Percentiles rank a stretch among this genome's conserved stretches.
Conservation (phyloP, 1,139 yeast species). For the Yamadazyma diddensiae region DNA sequence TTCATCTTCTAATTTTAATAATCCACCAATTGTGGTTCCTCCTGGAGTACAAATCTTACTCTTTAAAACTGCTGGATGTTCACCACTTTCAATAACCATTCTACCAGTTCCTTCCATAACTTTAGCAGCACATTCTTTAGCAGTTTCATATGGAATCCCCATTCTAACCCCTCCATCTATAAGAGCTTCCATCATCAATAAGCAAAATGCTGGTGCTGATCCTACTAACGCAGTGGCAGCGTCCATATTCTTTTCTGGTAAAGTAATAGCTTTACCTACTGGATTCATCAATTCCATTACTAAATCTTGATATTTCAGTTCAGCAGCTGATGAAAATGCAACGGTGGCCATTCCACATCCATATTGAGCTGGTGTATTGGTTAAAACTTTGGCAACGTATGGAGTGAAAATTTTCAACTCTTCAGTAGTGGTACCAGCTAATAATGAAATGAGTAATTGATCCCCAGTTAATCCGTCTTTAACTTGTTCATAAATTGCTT, state of each 20-base stretch:
- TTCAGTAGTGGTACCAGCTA: constrained; percentile 88
- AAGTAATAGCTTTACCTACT: constrained; percentile 68
- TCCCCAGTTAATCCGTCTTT: constrained; percentile 41
- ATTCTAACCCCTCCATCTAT: constrained; percentile 92
- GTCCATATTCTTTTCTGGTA: constrained; percentile 90
- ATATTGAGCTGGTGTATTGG: constrained; percentile 91
- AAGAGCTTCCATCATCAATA: constrained; percentile 85
- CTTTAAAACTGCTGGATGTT: constrained; percentile 88
- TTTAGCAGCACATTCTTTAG: constrained; percentile 89
- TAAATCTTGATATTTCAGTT: constrained; percentile 45
- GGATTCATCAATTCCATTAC: constrained; percentile 60
- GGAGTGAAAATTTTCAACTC: constrained; percentile 56
- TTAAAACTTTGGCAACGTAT: constrained; percentile 87
- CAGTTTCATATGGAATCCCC: constrained; percentile 88
- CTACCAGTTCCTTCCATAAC: constrained; percentile 95
- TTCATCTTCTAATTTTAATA: constrained; percentile 86
- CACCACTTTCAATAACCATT: constrained; percentile 81
- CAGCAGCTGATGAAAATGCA: constrained; percentile 56
- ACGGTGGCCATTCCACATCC: constrained; percentile 95
- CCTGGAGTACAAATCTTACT: constrained; percentile 96
- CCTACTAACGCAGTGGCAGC: constrained; percentile 96
- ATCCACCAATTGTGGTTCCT: constrained; percentile 96
- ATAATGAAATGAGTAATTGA: constrained; percentile 73
- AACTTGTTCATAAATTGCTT: constrained; percentile 51
- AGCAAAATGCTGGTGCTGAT: constrained; percentile 93